Evolutionary conservation across 148 eudicot genomes (phyloP), one percentile per base, ranked within the genome.

Genomic region (Agrostemma githago): DNA sequence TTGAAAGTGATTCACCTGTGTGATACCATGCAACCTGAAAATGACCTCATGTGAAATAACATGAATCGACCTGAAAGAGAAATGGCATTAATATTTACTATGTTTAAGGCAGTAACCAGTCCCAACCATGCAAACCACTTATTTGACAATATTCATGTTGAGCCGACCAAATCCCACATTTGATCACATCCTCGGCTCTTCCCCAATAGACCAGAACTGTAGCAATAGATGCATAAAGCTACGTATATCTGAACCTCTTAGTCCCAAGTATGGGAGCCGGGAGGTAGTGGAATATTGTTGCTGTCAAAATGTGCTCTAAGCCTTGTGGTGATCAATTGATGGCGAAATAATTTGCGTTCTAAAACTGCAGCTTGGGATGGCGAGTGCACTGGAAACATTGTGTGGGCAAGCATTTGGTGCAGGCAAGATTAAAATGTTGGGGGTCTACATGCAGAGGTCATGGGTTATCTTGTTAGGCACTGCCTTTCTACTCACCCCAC

Each of bases 391-490:
- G 76, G 92, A 90, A 79, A 90, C 96, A 19, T 71, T 90, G 26
- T 90, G 96, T 54, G 96, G 96, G 78, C 96, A 90, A 81, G 96
- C 96, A 75, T 90, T 38, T 69, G 96, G 96, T 15, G 96, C 96
- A 38, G 96, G 96, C 11, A 82, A 83, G 76, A 26, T 71, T 20
- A 81, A 74, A 74, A 90, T 90, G 96, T 34, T 90, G 67, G 96
- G 96, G 38, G 73, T 88, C 60, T 90, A 90, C 74, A 90, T 90
- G 96, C 96, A 90, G 81, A 81, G 96, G 60, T 90, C 96, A 53
- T 90, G 96, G 92, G 82, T 90, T 56, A 90, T 90, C 69, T 78
- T 90, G 82, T 72, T 86, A 15, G 73, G 73, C 44, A 82, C 92
- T 0, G 84, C 90, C 1, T 72, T 70, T 56, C 5, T 74, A 41